Evolutionary conservation across 1,284 basidiomycete genomes (phyloP), one percentile per base, ranked within the genome.

Genomic region (Puccinia triticina): DNA sequence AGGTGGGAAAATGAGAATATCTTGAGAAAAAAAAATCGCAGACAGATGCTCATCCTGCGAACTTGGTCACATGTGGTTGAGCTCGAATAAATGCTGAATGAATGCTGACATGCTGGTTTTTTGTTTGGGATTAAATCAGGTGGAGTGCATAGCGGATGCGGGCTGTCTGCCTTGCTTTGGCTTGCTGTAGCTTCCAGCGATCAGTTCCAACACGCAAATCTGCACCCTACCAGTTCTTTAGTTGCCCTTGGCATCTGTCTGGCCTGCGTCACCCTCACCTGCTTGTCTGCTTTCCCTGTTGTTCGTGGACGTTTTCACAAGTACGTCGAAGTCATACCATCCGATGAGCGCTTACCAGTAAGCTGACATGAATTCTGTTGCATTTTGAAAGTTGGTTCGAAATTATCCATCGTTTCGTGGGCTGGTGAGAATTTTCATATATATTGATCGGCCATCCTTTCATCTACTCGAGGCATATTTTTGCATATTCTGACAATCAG

Each of bases 131-230:
- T n/a, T 12, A 1, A 50, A 50, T 34, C 18, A 82, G 81, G 81
- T 71, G 81, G 81, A 21, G 18, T 82, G n/a, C 81, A 82, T 57
- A 82, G 81, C 32, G 81, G 81, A 29, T 82, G 74, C 40, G 81
- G 81, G n/a, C 59, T 77, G 43, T 74, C 81, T 26, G 81, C 74
- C 18, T 34, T 82, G n/a, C 53, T 73, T 40, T 82, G 81, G 81
- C 81, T 57, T 12, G 29, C 46, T 10, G 23, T 75, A 1, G 40
- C 53, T 34, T 55, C 48, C 43, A 48, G 34, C 23, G 37, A 29
- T 37, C 48, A 75, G 43, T 74, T 82, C 34, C 61, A 32, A 69
- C n/a, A 55, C 12, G 18, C 48, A 14, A 2, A 40, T 46, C 23
- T 23, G 43, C 66, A 76, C 21, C 71, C 75, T 43, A 37, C 29